Conservation (phyloP, 768 basidiomycete species). For the Pisolithus sp. region DNA sequence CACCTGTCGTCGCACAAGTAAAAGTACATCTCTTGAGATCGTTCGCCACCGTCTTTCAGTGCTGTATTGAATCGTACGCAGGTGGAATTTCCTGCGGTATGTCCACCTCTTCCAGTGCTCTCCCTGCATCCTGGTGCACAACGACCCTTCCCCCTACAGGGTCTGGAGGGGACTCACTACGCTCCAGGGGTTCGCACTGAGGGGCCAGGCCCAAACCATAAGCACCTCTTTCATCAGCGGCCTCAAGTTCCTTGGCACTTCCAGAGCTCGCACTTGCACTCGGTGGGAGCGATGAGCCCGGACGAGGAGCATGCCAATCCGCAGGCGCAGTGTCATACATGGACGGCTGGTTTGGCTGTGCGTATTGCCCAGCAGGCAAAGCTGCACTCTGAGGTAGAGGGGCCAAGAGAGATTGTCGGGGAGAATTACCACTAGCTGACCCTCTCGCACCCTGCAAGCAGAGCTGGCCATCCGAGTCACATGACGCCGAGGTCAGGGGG, state of each 20-base stretch:
- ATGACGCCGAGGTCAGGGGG: conserved; percentile 3
- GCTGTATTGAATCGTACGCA: conserved; percentile 23
- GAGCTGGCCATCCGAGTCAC: conserved; percentile 3
- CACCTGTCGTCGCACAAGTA: too few relatives aligned
- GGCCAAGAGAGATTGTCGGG: background rate
- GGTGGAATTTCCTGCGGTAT: conserved; percentile 24
- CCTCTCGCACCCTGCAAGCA: conserved; percentile 4
- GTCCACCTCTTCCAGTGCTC: conserved; percentile 15
- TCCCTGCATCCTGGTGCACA: conserved; percentile 23
- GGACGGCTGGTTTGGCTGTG: background rate
- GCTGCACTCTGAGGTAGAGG: background rate
- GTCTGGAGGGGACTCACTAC: background rate
- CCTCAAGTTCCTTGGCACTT: conserved; percentile 22
- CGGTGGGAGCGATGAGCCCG: conserved; percentile 14
- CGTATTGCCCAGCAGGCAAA: background rate
- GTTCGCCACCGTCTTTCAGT: background rate
- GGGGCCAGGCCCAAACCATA: conserved; percentile 13
- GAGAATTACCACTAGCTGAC: conserved; percentile 3
- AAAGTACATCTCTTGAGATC: too few relatives aligned
- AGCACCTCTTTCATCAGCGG: conserved; percentile 10
- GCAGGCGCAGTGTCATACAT: conserved; percentile 8
- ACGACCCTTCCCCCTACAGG: conserved; percentile 9
- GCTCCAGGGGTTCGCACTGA: conserved; percentile 4
- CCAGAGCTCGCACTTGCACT: too few relatives aligned
- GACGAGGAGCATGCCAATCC: conserved; percentile 17